Evolutionary conservation across 1,284 basidiomycete species (phyloP).

Genomic region (Boletus hoseneyae): DNA sequence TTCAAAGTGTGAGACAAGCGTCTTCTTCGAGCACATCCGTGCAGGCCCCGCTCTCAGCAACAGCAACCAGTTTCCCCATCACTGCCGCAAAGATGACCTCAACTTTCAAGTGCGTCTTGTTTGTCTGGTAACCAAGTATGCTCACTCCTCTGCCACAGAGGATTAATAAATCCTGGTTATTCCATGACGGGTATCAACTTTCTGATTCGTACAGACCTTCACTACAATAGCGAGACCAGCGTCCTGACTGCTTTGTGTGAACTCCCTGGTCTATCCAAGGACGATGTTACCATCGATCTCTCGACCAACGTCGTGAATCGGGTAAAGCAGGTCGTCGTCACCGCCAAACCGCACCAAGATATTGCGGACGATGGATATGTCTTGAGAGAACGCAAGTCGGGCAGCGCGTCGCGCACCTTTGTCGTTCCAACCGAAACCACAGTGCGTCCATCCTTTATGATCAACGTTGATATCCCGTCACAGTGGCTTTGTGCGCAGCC

Average conservation of each 20-base stretch:
- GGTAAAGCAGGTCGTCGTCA: slow-evolving; percentile 52
- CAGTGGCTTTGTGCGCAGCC: slow-evolving; percentile 31
- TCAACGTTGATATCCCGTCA: slow-evolving; percentile 6
- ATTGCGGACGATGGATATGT: slow-evolving; percentile 35
- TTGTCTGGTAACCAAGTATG: neutral
- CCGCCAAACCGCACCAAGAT: slow-evolving; percentile 39
- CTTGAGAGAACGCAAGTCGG: slow-evolving; percentile 52
- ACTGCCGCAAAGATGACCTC: slow-evolving; percentile 8
- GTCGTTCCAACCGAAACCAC: slow-evolving; percentile 55
- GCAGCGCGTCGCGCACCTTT: slow-evolving; percentile 49
- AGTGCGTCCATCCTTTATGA: slow-evolving; percentile 37
- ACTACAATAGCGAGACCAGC: slow-evolving; percentile 45
- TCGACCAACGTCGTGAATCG: slow-evolving; percentile 53
- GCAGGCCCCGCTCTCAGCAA: slow-evolving; percentile 8
- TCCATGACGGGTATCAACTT: slow-evolving; percentile 12
- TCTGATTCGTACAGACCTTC: slow-evolving; percentile 51
- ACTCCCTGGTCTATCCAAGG: slow-evolving; percentile 56
- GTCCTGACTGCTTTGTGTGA: slow-evolving; percentile 57
- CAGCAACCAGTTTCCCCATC: slow-evolving; percentile 1
- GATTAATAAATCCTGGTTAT: slow-evolving; percentile 22
- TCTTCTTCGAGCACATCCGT: slow-evolving; percentile 10
- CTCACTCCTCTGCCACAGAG: slow-evolving; percentile 16
- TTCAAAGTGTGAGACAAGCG: slow-evolving; percentile 29
- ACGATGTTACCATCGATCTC: slow-evolving; percentile 51
- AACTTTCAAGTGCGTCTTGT: slow-evolving; percentile 24